A percentile compares a stretch with the other conserved stretches of the same genome.
Conservation (phyloP, 202 grass and related monocot species). For the Alloteropsis angusta region DNA sequence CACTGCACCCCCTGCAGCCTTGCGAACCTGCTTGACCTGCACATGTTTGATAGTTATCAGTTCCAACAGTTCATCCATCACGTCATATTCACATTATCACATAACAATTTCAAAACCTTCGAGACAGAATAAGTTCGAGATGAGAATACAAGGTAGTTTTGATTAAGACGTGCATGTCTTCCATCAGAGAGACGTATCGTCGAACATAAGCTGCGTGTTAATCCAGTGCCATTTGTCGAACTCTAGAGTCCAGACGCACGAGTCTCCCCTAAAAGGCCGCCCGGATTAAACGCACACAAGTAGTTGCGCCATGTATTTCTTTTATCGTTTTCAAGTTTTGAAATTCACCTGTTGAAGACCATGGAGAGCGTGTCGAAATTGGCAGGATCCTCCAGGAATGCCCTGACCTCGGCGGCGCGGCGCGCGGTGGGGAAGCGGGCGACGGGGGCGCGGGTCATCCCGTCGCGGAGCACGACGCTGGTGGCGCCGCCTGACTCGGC, state of each 20-base stretch:
- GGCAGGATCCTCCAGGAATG: slow-evolving; percentile 63
- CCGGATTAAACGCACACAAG: background rate
- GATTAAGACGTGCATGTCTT: background rate
- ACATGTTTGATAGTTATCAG: slow-evolving; percentile 19
- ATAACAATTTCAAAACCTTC: background rate
- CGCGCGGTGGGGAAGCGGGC: slow-evolving; percentile 51
- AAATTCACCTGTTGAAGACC: slow-evolving; percentile 67
- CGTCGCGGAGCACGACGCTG: slow-evolving; percentile 74
- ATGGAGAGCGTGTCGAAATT: slow-evolving; percentile 73
- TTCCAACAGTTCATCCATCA: background rate
- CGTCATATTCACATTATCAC: background rate
- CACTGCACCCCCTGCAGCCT: slow-evolving; percentile 70
- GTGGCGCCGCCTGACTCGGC: slow-evolving; percentile 59
- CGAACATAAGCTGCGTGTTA: background rate
- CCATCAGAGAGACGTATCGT: background rate
- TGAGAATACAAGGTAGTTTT: background rate
- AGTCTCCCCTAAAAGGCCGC: background rate
- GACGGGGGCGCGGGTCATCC: slow-evolving; percentile 70
- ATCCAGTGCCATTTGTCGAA: background rate
- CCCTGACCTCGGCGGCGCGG: slow-evolving; percentile 68
- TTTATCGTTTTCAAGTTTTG: background rate
- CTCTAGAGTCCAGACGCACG: background rate
- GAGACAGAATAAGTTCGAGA: no score
- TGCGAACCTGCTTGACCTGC: slow-evolving; percentile 90
- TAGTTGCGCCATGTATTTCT: background rate